A percentile compares a stretch with the other conserved stretches of the same genome.
Conservation (phyloP, 106 monocot genomes). For the Iris macrosiphon region DNA sequence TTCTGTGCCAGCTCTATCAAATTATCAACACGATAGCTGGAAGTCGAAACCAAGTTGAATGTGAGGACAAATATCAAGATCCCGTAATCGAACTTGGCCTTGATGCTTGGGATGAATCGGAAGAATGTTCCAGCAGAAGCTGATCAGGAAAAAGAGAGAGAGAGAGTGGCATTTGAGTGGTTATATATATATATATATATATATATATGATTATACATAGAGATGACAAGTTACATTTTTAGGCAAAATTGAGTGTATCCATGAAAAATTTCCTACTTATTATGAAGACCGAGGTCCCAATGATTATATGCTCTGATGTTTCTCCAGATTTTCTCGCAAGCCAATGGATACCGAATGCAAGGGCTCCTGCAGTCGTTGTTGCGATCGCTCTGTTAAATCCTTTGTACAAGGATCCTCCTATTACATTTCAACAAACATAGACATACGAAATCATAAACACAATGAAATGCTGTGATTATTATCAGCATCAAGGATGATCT, state of each 20-base stretch:
- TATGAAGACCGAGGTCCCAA: slow-evolving; percentile 38
- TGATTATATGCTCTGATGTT: slow-evolving; percentile 27
- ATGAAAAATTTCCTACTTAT: slow-evolving; percentile 21
- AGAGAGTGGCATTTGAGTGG: not conserved
- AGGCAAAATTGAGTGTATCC: not conserved
- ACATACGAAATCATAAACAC: not conserved
- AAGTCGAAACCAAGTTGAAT: slow-evolving; percentile 42
- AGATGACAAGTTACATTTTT: not conserved
- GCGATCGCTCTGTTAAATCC: slow-evolving; percentile 50
- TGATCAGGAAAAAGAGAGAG: too few relatives aligned
- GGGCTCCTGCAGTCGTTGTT: slow-evolving; percentile 27
- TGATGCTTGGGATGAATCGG: slow-evolving; percentile 36
- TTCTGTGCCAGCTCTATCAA: slow-evolving; percentile 24
- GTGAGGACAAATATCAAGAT: slow-evolving; percentile 52
- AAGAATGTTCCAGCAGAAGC: slow-evolving; percentile 49
- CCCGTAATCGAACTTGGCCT: slow-evolving; percentile 48
- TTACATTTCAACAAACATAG: not conserved
- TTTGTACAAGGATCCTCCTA: slow-evolving; percentile 67
- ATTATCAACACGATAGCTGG: slow-evolving; percentile 40
- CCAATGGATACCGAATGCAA: slow-evolving; percentile 43
- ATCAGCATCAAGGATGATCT: not conserved
- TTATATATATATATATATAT: not conserved
- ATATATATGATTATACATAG: not conserved
- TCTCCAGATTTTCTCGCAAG: slow-evolving; percentile 37
- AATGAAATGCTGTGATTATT: not conserved